phyloP scores from a whole-genome alignment of 306 rosid genomes.

The Cicer pinnatifidum region DNA sequence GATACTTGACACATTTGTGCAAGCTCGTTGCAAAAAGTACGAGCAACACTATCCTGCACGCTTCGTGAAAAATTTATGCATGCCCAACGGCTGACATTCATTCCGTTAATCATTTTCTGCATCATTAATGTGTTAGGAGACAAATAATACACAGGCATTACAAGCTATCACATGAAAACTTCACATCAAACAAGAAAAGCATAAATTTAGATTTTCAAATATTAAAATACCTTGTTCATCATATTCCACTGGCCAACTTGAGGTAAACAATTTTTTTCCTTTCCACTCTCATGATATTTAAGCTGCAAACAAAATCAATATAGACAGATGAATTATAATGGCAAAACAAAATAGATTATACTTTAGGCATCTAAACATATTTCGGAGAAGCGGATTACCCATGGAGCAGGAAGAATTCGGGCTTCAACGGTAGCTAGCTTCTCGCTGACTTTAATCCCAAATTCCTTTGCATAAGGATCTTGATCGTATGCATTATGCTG shows the following conservation, averaged over 20 bases:
- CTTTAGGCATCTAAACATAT: constrained; percentile 3
- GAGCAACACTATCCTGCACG: constrained; percentile 88
- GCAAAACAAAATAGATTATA: not conserved
- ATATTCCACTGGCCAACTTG: constrained; percentile 99
- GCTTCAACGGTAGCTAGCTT: constrained; percentile 93
- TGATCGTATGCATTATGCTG: constrained; percentile 85
- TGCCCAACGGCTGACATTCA: constrained; percentile 96
- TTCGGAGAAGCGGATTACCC: constrained; percentile 65
- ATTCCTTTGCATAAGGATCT: constrained; percentile 97
- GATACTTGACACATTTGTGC: constrained; percentile 98
- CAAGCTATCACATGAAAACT: constrained; percentile 8
- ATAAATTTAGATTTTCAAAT: constrained; percentile 5
- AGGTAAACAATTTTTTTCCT: constrained; percentile 94
- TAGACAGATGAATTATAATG: constrained; percentile 16
- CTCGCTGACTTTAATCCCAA: constrained; percentile 86
- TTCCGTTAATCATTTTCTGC: constrained; percentile 98
- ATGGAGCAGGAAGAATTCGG: constrained; percentile 96
- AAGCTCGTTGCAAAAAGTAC: constrained; percentile 83
- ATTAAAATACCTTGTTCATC: constrained; percentile 87
- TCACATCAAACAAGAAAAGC: not conserved
- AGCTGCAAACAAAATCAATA: constrained; percentile 58
- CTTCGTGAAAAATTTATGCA: constrained; percentile 91
- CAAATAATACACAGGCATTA: constrained; percentile 17
- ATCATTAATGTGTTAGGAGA: constrained; percentile 35
- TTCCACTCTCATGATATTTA: constrained; percentile 92